Conservation (phyloP, 2,329 filamentous ascomycete genomes). For the Volutella citrinella region DNA sequence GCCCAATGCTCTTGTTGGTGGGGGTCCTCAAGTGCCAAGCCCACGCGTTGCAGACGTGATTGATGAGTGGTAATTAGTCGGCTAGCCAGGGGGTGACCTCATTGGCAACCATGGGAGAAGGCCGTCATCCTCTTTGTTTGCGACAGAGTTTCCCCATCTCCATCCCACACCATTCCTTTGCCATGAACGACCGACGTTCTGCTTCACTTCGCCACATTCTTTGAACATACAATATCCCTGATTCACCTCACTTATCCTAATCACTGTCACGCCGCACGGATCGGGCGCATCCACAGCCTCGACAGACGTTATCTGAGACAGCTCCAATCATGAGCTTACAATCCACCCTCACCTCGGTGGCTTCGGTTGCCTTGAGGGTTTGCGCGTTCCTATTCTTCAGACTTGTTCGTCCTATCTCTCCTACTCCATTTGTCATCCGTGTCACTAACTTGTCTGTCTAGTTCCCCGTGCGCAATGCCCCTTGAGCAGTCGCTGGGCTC, state of each 20-base stretch:
- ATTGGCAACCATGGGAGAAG: slow-evolving; percentile 6
- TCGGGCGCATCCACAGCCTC: no score
- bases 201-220: slow-evolving; percentile 19
- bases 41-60: slow-evolving; percentile 11
- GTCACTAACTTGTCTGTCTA: slow-evolving; percentile 17
- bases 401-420: slow-evolving; percentile 26
- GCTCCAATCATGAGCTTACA: slow-evolving; percentile 29
- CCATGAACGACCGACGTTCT: slow-evolving; percentile 8
- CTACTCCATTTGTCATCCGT: not conserved
- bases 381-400: slow-evolving; percentile 35
- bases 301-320: no score
- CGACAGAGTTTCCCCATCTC: slow-evolving; percentile 8
- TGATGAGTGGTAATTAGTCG: slow-evolving; percentile 1
- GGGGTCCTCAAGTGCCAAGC: no score
- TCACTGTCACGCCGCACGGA: no score
- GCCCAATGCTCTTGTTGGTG: no score
- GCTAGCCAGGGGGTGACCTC: slow-evolving; percentile 16
- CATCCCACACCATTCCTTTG: slow-evolving; percentile 3
- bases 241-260: no score
- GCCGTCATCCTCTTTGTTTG: slow-evolving; percentile 3
- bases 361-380: slow-evolving; percentile 37
- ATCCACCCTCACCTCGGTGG: slow-evolving; percentile 28
- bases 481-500: slow-evolving; percentile 8
- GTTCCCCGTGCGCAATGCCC: slow-evolving; percentile 32
- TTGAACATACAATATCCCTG: slow-evolving; percentile 14